Evolutionary conservation across 257 asterid species (phyloP), one percentile per base, ranked within the genome.

Genomic region (Nicotiana tomentosiformis): DNA sequence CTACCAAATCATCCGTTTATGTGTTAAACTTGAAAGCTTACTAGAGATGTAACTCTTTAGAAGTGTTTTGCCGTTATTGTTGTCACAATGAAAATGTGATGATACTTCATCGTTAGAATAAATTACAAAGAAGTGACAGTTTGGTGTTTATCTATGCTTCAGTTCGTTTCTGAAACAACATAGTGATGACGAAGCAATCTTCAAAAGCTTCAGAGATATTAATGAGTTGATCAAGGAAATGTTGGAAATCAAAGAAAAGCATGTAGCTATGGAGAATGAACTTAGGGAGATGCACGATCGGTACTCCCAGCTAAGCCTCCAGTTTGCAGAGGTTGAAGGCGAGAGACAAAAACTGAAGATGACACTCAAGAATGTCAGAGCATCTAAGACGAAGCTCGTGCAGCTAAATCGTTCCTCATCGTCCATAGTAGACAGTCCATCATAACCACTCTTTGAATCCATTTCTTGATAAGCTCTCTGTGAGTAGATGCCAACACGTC

Each of bases 291-390:
- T 96, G 98, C 99, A 94, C 10, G 91, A 93, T 14, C 86, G 97
- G 20, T 94, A 93, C 93, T 94, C 99, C 60, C 91, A 85, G 76
- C 90, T 96, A 32, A 94, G 99, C 90, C 98, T 96, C 85, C 95
- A 92, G 84, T 93, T 94, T 64, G 99, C 98, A 0, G 99, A 94
- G 91, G 98, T 96, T 46, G 98, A 96, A 92, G 99, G 99, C 33
- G 99, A 96, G 84, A 81, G 97, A 60, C 97, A 96, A 87, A 93
- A 93, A 83, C 95, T 96, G 84, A 90, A 81, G 91, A 94, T 94
- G 97, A 93, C 92, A 0, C 91, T 94, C 46, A 96, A 92, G 89
- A 94, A 90, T 30, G 89, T 89, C 18, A 89, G 98, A 10, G 23
- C 92, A 32, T 88, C 97, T 33, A 89, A 85, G 87, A 76, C 80